Conservation (phyloP, 768 basidiomycete genomes). For the Candolleomyces efflorescens region DNA sequence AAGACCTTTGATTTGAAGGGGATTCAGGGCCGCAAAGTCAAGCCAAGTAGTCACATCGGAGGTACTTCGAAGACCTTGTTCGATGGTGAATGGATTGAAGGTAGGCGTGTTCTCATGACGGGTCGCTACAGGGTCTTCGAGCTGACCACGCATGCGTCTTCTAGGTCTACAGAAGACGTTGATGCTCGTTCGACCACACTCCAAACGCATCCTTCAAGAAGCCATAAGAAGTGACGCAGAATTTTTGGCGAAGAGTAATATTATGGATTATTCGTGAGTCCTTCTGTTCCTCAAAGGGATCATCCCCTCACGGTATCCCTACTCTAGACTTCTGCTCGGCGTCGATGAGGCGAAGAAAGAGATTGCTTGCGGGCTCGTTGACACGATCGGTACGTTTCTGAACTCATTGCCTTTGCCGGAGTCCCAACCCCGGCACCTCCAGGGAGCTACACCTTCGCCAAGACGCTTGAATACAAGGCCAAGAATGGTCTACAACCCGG, state of each 20-base stretch:
- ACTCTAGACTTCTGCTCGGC: conserved; percentile 60
- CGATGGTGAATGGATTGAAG: conserved; percentile 85
- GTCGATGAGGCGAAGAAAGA: conserved; percentile 63
- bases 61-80: conserved; percentile 56
- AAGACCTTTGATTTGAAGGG: conserved; percentile 84
- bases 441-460: conserved; percentile 83
- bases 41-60: conserved; percentile 33
- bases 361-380: conserved; percentile 76
- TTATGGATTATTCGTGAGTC: conserved; percentile 84
- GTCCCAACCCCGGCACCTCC: neutral
- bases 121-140: neutral
- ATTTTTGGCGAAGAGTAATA: conserved; percentile 69
- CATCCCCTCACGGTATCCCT: neutral
- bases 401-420: neutral
- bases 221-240: conserved; percentile 69
- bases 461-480: conserved; percentile 82
- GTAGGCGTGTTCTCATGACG: conserved; percentile 40
- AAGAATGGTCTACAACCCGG: conserved; percentile 70
- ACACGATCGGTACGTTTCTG: conserved; percentile 62
- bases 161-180: conserved; percentile 62
- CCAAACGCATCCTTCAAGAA: conserved; percentile 65
- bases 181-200: conserved; percentile 66
- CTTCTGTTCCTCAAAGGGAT: neutral
- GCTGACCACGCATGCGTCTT: neutral
- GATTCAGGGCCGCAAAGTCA: conserved; percentile 73